Conservation (phyloP, 768 basidiomycete genomes). For the Gyrodon lividus region DNA sequence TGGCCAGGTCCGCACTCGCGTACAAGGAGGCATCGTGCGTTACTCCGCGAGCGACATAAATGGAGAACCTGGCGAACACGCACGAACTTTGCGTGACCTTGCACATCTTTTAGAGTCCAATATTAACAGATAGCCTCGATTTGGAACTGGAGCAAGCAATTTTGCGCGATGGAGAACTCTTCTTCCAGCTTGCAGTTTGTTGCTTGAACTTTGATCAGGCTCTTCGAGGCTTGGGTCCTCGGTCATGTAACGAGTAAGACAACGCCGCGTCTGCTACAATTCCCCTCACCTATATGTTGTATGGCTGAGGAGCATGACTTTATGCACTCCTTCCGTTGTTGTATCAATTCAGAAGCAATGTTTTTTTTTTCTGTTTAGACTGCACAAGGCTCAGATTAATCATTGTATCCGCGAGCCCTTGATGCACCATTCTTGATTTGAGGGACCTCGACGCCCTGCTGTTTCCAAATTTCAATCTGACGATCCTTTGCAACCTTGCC, state of each 20-base stretch:
- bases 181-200: conserved; percentile 18
- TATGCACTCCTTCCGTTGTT: background rate
- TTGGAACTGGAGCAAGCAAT: conserved; percentile 21
- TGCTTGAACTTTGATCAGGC: conserved; percentile 22
- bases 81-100: conserved; percentile 17
- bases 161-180: conserved; percentile 19
- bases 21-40: conserved; percentile 19
- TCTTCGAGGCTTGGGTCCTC: conserved; percentile 8
- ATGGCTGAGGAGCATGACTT: background rate
- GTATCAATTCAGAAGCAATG: background rate
- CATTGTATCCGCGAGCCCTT: conserved; percentile 59
- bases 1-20: conserved; percentile 20
- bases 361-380: too few relatives aligned
- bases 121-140: conserved; percentile 2
- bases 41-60: background rate
- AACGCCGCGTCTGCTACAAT: background rate
- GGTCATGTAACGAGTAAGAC: background rate
- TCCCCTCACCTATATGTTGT: background rate
- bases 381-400: too few relatives aligned
- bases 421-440: conserved; percentile 27
- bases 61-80: conserved; percentile 2
- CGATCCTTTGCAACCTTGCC: conserved; percentile 74
- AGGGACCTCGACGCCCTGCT: conserved; percentile 54
- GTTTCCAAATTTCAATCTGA: conserved; percentile 68
- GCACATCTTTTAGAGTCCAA: conserved; percentile 12